phyloP scores from a whole-genome alignment of 495 filamentous ascomycete genomes.

The Aspergillus hancockii region DNA sequence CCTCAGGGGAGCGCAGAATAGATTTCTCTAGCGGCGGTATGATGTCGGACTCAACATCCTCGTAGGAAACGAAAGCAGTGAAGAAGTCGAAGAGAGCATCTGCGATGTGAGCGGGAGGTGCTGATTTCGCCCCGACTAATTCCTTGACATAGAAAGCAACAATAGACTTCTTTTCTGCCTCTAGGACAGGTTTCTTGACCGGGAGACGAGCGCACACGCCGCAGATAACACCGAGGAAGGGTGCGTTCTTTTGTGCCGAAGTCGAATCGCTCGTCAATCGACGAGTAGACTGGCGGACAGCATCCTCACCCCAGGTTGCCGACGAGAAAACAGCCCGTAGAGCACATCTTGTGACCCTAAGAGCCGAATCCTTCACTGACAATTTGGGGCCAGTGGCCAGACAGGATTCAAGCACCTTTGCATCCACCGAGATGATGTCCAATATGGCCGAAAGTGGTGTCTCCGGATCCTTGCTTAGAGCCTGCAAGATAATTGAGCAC shows the following conservation, averaged over 20 bases:
- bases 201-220: constrained; percentile 77
- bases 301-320: constrained; percentile 54
- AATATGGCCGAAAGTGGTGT: constrained; percentile 67
- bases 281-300: constrained; percentile 62
- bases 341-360: constrained; percentile 71
- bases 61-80: constrained; percentile 65
- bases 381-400: constrained; percentile 59
- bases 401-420: constrained; percentile 75
- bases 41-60: constrained; percentile 74
- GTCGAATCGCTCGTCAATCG: constrained; percentile 63
- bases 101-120: constrained; percentile 70
- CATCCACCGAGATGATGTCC: constrained; percentile 60
- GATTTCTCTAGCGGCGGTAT: constrained; percentile 84
- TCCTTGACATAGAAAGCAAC: constrained; percentile 82
- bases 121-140: constrained; percentile 74
- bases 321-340: constrained; percentile 67
- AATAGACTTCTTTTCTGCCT: constrained; percentile 66
- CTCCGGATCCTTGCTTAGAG: constrained; percentile 49
- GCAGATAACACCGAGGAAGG: constrained; percentile 77
- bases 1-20: constrained; percentile 84
- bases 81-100: constrained; percentile 83
- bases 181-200: constrained; percentile 56
- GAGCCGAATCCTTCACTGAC: constrained; percentile 63
- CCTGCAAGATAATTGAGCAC: constrained; percentile 74
- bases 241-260: constrained; percentile 67